phyloP scores from a whole-genome alignment of 257 asterid species.

The Solanum lignicaule region DNA sequence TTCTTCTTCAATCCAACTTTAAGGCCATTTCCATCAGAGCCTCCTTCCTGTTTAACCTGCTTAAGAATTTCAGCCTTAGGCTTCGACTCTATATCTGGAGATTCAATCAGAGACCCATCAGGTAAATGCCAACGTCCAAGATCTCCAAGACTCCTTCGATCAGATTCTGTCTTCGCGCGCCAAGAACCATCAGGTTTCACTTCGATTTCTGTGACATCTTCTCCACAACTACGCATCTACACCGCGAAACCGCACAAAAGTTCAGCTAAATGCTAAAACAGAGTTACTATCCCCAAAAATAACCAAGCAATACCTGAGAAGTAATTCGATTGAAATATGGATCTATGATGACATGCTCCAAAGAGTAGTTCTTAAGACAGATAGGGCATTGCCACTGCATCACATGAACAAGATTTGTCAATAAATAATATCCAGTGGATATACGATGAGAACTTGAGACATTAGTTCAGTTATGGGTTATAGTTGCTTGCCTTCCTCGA shows the following conservation, averaged over 20 bases:
- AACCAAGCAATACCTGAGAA: constrained; percentile 44
- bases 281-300: background rate
- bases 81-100: constrained; percentile 51
- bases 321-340: constrained; percentile 83
- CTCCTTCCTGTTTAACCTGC: constrained; percentile 66
- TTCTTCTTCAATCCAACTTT: constrained; percentile 61
- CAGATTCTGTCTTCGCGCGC: constrained; percentile 89
- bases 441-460: background rate
- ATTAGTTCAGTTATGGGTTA: background rate
- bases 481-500: constrained; percentile 84
- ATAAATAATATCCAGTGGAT: background rate
- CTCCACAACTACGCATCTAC: constrained; percentile 64
- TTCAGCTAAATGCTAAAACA: background rate
- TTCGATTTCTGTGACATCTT: constrained; percentile 85
- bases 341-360: constrained; percentile 82
- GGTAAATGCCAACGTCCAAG: constrained; percentile 93
- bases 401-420: constrained; percentile 9
- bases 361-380: constrained; percentile 83
- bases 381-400: constrained; percentile 99
- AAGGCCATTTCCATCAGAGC: constrained; percentile 65
- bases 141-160: constrained; percentile 65
- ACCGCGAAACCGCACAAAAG: background rate
- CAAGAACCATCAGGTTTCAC: constrained; percentile 98
- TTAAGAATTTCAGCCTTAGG: constrained; percentile 41
- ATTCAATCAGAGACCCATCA: constrained; percentile 48